Evolutionary conservation across 306 rosid species (phyloP).

Genomic region (Myrica gale): DNA sequence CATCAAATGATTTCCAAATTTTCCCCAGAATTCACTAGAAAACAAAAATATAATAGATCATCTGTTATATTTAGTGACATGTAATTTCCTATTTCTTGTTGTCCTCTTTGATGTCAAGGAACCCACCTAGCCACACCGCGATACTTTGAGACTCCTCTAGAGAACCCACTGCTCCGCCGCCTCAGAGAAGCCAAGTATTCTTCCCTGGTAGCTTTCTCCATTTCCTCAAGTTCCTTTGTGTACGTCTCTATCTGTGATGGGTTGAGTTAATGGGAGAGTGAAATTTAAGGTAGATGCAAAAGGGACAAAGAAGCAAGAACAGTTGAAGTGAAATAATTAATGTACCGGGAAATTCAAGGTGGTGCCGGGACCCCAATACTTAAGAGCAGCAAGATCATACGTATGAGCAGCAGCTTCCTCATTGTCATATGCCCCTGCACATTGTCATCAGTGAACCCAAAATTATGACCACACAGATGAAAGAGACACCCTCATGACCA

Average conservation of each 20-base stretch:
- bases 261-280: background rate
- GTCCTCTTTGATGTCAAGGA: background rate
- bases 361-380: constrained; percentile 81
- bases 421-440: constrained; percentile 73
- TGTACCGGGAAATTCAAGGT: constrained; percentile 79
- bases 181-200: constrained; percentile 82
- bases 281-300: too few relatives aligned
- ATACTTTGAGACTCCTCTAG: constrained; percentile 89
- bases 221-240: constrained; percentile 64
- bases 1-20: too few relatives aligned
- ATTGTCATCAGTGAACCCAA: too few relatives aligned
- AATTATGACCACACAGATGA: background rate
- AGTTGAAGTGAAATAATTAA: background rate
- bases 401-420: constrained; percentile 93
- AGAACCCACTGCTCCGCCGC: constrained; percentile 79
- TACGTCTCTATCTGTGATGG: constrained; percentile 57
- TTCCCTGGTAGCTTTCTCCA: constrained; percentile 60
- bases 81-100: background rate
- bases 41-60: background rate
- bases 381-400: constrained; percentile 94
- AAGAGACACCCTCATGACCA: constrained; percentile 6
- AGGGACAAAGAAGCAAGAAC: background rate
- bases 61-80: background rate
- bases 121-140: constrained; percentile 89
- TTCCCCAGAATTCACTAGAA: background rate